phyloP scores from a whole-genome alignment of 1,284 basidiomycete species.

The Pseudozyma thailandica region DNA sequence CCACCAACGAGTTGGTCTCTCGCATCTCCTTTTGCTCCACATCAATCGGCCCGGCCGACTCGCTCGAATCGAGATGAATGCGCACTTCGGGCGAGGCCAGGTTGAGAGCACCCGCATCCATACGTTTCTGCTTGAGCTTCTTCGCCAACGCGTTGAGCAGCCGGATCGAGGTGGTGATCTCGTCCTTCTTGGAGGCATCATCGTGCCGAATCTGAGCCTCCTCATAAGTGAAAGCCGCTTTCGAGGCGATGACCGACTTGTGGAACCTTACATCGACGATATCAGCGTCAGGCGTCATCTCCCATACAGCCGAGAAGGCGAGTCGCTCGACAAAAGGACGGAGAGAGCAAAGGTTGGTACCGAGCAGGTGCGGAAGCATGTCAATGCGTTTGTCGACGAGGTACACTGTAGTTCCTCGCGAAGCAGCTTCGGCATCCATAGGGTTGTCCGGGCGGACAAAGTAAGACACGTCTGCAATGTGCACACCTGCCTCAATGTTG shows the following conservation, averaged over 20 bases:
- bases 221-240: slow-evolving; percentile 96
- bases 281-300: slow-evolving; percentile 75
- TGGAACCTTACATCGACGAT: slow-evolving; percentile 91
- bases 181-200: slow-evolving; percentile 80
- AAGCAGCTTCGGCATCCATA: slow-evolving; percentile 96
- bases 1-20: slow-evolving; percentile 96
- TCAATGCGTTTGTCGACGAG: slow-evolving; percentile 98
- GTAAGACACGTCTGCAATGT: slow-evolving; percentile 98
- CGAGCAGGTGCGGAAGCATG: slow-evolving; percentile 93
- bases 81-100: slow-evolving; percentile 98
- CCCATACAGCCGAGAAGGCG: slow-evolving; percentile 97
- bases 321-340: slow-evolving; percentile 91
- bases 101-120: slow-evolving; percentile 94
- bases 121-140: slow-evolving; percentile 85
- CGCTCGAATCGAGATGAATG: slow-evolving; percentile 88
- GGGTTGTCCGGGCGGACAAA: slow-evolving; percentile 93
- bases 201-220: slow-evolving; percentile 95
- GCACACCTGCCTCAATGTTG: slow-evolving; percentile 96
- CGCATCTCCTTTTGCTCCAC: slow-evolving; percentile 93
- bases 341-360: slow-evolving; percentile 95
- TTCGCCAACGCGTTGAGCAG: slow-evolving; percentile 87
- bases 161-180: slow-evolving; percentile 86
- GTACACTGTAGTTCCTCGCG: slow-evolving; percentile 96
- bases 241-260: slow-evolving; percentile 96
- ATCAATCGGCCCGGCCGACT: slow-evolving; percentile 93